Evolutionary conservation across 2,329 filamentous ascomycete species (phyloP), one percentile per base, ranked within the genome.

Genomic region (Aureobasidium pullulans): DNA sequence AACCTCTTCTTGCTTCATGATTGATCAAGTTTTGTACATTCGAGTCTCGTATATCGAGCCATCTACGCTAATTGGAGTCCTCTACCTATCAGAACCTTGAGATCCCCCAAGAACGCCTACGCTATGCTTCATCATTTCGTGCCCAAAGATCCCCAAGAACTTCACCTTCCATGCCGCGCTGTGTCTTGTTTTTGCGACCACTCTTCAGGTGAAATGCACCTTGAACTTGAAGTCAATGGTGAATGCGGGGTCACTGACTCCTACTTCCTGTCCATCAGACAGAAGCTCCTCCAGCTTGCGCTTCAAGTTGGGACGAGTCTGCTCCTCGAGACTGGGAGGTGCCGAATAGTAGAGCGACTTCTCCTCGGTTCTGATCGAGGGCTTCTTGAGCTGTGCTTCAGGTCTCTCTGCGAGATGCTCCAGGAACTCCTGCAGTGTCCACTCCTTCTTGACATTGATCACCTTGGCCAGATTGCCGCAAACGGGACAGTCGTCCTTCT

Each of bases 401-500:
- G 94, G 89, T 65, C 88, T 83, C 67, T 88, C 84, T 1, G 89
- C 88, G 44, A 99, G 79, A 37, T 86, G 88, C 50, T 96, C 91
- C 29, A 97, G 83, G 60, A 97, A 89, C 34, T 95, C 90, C 65
- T 88, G 82, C 37, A 99, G 78, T 0, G 90, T 96, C 69, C 79
- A 79, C 43, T 84, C 81, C 0, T 87, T 82, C 67, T 91, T 82
- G 28, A 95, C 83, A 2, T 82, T 76, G 13, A 97, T 79, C 29
- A 87, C 86, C 56, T 90, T 87, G 4, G 94, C 85, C 60, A 90
- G 76, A 57, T 90, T 88, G 16, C 93, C 92, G 69, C 94, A 99
- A 6, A 97, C 94, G 2, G 94, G 91, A 65, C 94, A 99, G 73
- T 97, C 94, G 15, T 87, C 82, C 73, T 96, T 97, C 77, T 89